These are phyloP conservation scores for Knufia petricola DNA, from an alignment of 2,329 filamentous ascomycete genomes.

Conservation along the genomic window DNA sequence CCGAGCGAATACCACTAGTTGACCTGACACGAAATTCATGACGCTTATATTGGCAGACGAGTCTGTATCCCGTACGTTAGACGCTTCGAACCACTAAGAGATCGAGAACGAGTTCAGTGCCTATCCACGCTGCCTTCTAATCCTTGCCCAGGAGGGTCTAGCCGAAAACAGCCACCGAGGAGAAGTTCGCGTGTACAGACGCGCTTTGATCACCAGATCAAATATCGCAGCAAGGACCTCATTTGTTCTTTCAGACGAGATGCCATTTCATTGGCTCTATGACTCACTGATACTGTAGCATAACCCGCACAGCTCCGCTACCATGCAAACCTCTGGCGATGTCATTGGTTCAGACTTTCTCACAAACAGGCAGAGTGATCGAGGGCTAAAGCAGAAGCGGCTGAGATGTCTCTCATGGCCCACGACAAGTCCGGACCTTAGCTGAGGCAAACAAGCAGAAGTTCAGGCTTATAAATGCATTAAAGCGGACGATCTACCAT, in stretches of 20 bases:
- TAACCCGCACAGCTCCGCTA: no score
- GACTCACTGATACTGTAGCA: not conserved
- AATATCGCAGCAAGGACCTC: not conserved
- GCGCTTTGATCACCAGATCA: conserved; percentile 7
- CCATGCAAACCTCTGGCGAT: not conserved
- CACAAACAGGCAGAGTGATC: not conserved
- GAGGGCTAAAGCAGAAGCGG: not conserved
- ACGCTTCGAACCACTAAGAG: not conserved
- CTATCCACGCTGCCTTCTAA: no score
- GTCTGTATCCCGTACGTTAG: not conserved
- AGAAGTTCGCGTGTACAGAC: conserved; percentile 3
- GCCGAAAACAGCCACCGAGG: not conserved
- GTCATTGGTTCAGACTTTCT: not conserved
- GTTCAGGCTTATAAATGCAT: no score
- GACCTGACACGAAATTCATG: not conserved
- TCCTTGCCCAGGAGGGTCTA: not conserved
- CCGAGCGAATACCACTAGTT: no score
- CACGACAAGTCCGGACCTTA: not conserved
- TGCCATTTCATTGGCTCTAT: not conserved
- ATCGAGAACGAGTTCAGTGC: no score
- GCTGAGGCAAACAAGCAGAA: not conserved
- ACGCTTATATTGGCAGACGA: not conserved
- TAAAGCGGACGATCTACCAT: not conserved
- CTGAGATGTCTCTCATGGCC: not conserved
- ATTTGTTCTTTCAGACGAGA: not conserved